A percentile compares a stretch with the other conserved stretches of the same genome.
Conservation (phyloP, 768 basidiomycete species). For the Tricholomella constricta region DNA sequence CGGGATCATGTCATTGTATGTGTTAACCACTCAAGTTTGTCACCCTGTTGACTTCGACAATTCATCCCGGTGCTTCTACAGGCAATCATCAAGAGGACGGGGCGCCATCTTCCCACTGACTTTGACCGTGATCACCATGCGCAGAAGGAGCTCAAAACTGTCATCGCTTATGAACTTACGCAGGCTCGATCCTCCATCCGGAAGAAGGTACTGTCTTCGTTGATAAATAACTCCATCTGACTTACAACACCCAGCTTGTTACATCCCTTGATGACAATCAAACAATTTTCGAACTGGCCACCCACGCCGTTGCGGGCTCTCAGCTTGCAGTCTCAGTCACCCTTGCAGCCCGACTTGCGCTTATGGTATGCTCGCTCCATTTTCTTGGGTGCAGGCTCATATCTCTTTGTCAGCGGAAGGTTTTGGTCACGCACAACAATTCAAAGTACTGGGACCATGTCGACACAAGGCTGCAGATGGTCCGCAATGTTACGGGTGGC, state of each 20-base stretch:
- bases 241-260: no score
- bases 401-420: constrained; percentile 10
- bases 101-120: constrained; percentile 20
- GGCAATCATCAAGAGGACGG: constrained; percentile 17
- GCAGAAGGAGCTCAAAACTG: constrained; percentile 12
- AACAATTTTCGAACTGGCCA: constrained; percentile 19
- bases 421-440: constrained; percentile 1
- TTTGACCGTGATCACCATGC: constrained; percentile 22
- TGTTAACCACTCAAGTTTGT: background rate
- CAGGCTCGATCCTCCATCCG: constrained; percentile 23
- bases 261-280: no score
- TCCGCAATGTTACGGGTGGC: constrained; percentile 9
- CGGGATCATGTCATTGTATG: constrained; percentile 23
- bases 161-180: constrained; percentile 20
- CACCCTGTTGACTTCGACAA: background rate
- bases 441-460: constrained; percentile 18
- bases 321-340: constrained; percentile 13
- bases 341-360: constrained; percentile 19
- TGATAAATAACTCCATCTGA: background rate
- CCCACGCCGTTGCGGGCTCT: constrained; percentile 14
- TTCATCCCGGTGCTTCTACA: background rate
- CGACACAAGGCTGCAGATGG: constrained; percentile 9
- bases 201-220: constrained; percentile 14
- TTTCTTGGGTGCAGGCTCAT: background rate
- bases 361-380: constrained; percentile 22